Conservation (phyloP, 805 yeast genomes). For the Saturnispora saitoi region DNA sequence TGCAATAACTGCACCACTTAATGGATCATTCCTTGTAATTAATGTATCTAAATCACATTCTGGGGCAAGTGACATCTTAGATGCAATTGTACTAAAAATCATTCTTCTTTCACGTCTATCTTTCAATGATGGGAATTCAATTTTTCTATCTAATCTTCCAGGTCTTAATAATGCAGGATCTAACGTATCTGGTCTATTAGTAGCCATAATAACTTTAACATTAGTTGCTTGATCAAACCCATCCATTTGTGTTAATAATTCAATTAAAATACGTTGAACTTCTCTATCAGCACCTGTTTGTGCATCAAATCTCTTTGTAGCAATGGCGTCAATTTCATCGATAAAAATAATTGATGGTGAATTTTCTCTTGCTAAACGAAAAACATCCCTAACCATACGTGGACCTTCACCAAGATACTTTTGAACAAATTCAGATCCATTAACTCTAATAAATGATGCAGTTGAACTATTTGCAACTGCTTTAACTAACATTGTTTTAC, state of each 20-base stretch:
- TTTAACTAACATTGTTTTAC: conserved; percentile 97
- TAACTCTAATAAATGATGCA: conserved; percentile 92
- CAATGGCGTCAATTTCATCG: conserved; percentile 98
- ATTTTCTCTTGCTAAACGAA: conserved; percentile 93
- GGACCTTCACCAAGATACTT: conserved; percentile 99
- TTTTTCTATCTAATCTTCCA: conserved; percentile 96
- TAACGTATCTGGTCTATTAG: conserved; percentile 97
- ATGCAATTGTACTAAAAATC: conserved; percentile 89
- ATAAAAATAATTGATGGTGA: conserved; percentile 95
- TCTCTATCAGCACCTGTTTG: conserved; percentile 99
- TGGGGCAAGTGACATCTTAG: conserved; percentile 97
- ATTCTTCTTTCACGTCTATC: conserved; percentile 97
- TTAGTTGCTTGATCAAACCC: conserved; percentile 95
- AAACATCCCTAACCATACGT: conserved; percentile 98
- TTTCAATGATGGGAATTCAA: conserved; percentile 91
- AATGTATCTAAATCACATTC: conserved; percentile 94
- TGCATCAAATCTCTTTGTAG: conserved; percentile 97
- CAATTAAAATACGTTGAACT: conserved; percentile 95
- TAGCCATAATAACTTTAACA: conserved; percentile 98
- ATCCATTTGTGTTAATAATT: conserved; percentile 96
- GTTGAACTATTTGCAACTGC: conserved; percentile 97
- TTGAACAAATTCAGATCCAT: conserved; percentile 97
- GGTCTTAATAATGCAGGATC: conserved; percentile 98
- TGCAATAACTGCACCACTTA: conserved; percentile 95
- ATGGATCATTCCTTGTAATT: conserved; percentile 90